Base-by-base conservation (phyloP, 2,329 filamentous ascomycete genomes). In the Clonostachys solani region DNA sequence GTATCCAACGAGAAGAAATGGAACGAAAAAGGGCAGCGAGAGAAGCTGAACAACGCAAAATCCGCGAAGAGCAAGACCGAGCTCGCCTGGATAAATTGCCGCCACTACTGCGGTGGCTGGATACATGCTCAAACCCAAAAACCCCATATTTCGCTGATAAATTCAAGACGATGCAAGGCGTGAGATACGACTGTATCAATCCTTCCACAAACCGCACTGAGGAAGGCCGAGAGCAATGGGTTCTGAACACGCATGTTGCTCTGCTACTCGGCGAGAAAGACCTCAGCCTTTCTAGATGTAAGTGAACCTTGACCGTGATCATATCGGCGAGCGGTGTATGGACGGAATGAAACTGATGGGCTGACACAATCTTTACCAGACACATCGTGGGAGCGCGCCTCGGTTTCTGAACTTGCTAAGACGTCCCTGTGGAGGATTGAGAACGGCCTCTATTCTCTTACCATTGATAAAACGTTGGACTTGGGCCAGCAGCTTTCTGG, bases 181-280 rank as follows among this genome's bases (percentile, higher is more conserved):
- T 83, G 43, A 77, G 83, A 18, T 84, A 80, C 56, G 82, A 86
- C 60, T 84, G 80, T 5, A 82, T 86, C 48, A 72, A 72, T 13
- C 72, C 74, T 5, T 71, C 72, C 33, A 67, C 74, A 13, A 78
- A 74, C 6, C 75, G 75, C 8, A 77, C 74, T 12, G 54, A 72
- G 2, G 75, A 74, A 42, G 81, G 80, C n/a, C 74, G 81, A 44
- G 82, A 85, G 54, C 80, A 82, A 54, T 86, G 83, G 82, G 63
- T 86, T 47, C 72, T 86, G 44, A 86, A 85, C 55, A 80, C 77
- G 4, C 78, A 85, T 48, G 81, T 78, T 44, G 82, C 83, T 9
- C 65, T 86, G 13, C 71, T 86, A 9, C 67, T 86, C 2, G 83
- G 83, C 13, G 81, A 85, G 56, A 84, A 83, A 56, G 83, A 86